Base-by-base conservation (phyloP, 495 filamentous ascomycete species). In the Aspergillus steynii region DNA sequence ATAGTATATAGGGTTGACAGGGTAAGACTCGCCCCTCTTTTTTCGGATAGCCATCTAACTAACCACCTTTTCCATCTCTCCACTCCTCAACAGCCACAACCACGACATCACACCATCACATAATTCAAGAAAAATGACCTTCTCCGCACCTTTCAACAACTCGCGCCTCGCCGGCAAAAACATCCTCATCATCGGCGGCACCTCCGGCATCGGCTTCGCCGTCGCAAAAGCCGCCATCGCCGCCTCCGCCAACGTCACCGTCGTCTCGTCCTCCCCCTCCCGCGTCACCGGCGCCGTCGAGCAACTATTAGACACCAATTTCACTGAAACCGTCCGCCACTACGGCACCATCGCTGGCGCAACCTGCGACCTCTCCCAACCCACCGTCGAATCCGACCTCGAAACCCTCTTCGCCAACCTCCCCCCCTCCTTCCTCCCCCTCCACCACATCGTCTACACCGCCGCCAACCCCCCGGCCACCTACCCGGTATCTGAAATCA, bases 371-470 rank as follows among this genome's bases (percentile, higher is more conserved):
- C 79, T 90, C 0, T 73, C 71, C 28, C 61, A 69, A 27, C 63
- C 68, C 8, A 66, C 65, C 29, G 64, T 84, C 3, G 79, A 87
- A 54, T 61, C 73, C 2, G 72, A 77, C 37, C 68, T 89, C 12
- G 73, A 75, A 20, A 49, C 56, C 0, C 74, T 88, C 7, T 80
- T 89, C 58, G 31, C 2, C 1, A 48, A 74, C 1, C 69, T 74
- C 6, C 4, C 46, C 26, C 5, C 50, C 12, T 2, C 27, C 10
- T n/a, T 29, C 37, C 20, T 60, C 27, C 70, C 70, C 34, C 61
- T 90, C 57, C 77, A 90, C 70, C 88, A 90, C 63, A 75, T 90
- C 29, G 80, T 86, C 58, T 83, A 76, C 74, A 89, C 86, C 0
- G 87, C 88, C 0, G 86, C 78, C 9, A 73, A 87, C 56, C 58